Evolutionary conservation across 2,329 filamentous ascomycete genomes (phyloP), one percentile per base, ranked within the genome.

Genomic region (Daldinia sp.): DNA sequence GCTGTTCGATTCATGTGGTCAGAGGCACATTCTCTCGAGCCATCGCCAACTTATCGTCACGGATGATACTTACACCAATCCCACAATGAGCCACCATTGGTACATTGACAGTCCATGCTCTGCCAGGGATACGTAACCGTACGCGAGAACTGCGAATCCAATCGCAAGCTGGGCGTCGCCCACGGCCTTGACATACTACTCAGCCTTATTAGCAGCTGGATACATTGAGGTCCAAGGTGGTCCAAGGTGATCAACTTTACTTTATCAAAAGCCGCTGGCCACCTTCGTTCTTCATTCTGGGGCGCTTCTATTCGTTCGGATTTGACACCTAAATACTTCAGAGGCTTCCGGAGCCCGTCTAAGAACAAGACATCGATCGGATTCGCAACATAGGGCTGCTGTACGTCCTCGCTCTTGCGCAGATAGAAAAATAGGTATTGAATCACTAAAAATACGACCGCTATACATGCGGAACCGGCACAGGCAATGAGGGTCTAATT

Each of bases 31-130:
- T 10, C 25, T 53, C 48, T 53, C 48, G 9, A 30, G 47, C 8
- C n/a, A 49, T 27, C 25, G 47, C 17, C n/a, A 21, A 53, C 13
- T 35, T 25, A 17, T 48, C 41, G 49, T 32, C 10, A 23, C 21
- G 21, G 39, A 27, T 45, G 37, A 19, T 67, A 67, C 66, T 68
- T 59, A 68, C 52, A 58, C 62, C 13, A 72, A 56, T 37, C 70
- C 71, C 19, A 71, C 60, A 15, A 69, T 64, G 17, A 69, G 63
- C 71, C 71, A 72, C 71, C 71, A 72, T 53, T 66, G 58, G 50
- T 70, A 71, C 25, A 68, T 68, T 10, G 70, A 70, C 23, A 71
- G 35, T 27, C 66, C 70, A 23, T 64, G 61, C 23, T 61, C 55
- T 8, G 60, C 27, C 15, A 72, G 52, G 9, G 70, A 64, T 11